These are phyloP conservation scores for Magnusiomyces suaveolens DNA, from an alignment of 1,139 yeast genomes.

Conservation along the genomic window DNA sequence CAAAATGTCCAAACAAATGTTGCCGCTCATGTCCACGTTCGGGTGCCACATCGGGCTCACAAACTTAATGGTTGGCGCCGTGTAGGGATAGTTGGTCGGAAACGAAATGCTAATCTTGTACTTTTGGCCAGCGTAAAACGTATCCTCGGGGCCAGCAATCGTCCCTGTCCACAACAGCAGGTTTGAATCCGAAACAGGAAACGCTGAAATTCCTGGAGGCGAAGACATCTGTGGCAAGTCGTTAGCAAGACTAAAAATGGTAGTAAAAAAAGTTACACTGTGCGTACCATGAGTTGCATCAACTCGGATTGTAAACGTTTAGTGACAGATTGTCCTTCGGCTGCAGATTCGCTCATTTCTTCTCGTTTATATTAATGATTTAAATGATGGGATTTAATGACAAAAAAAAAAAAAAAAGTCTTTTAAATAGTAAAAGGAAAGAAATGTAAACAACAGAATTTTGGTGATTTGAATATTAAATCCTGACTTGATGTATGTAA, in stretches of 20 bases:
- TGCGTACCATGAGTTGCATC: conserved; percentile 39
- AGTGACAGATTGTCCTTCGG: conserved; percentile 38
- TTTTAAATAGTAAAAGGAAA: background rate
- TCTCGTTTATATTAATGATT: background rate
- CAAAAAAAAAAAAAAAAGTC: no score
- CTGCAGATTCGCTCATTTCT: conserved; percentile 18
- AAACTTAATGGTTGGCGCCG: conserved; percentile 52
- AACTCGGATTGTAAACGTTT: conserved; percentile 43
- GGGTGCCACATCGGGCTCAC: conserved; percentile 65
- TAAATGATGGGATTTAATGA: no score
- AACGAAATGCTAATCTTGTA: conserved; percentile 46
- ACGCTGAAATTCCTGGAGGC: conserved; percentile 45
- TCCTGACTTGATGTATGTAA: no score
- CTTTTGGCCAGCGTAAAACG: conserved; percentile 48
- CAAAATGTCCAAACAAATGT: conserved; percentile 46
- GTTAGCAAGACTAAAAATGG: background rate
- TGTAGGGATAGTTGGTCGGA: conserved; percentile 53
- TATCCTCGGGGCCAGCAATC: conserved; percentile 52
- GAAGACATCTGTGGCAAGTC: conserved; percentile 33
- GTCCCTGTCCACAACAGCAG: conserved; percentile 53
- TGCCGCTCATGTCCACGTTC: conserved; percentile 57
- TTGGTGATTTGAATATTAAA: background rate
- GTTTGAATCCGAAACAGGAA: conserved; percentile 45
- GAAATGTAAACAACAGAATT: background rate
- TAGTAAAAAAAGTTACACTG: background rate